These are phyloP conservation scores for Dictyostelium firmibasis DNA, from an alignment of 78 protist species.

Conservation along the genomic window DNA sequence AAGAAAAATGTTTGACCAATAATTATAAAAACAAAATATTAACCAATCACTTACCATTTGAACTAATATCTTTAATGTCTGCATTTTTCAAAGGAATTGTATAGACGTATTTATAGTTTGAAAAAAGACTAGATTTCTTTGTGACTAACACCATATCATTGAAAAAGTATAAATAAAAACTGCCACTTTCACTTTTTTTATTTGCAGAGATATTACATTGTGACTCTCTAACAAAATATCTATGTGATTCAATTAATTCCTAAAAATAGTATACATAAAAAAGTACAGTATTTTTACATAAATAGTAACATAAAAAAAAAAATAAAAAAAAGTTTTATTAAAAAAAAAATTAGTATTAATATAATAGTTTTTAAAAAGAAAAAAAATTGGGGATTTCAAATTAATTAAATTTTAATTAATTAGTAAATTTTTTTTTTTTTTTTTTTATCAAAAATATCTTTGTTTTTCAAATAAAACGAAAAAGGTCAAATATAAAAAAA, in stretches of 20 bases:
- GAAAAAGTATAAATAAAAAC: constrained; percentile 27
- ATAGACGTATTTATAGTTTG: constrained; percentile 39
- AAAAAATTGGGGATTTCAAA: not conserved
- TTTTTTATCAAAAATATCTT: not conserved
- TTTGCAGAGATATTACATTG: constrained; percentile 21
- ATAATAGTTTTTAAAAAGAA: not conserved
- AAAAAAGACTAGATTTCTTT: constrained; percentile 46
- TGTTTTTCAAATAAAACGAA: not conserved
- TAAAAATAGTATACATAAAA: not conserved
- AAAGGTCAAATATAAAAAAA: not conserved
- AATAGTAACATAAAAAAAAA: not conserved
- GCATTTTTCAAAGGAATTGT: constrained; percentile 17
- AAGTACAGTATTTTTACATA: too few species aligned
- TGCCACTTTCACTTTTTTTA: constrained; percentile 59
- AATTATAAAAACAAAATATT: too few species aligned
- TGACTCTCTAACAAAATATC: constrained; percentile 54
- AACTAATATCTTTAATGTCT: constrained; percentile 57
- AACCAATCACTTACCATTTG: constrained; percentile 37
- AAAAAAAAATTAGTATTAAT: not conserved
- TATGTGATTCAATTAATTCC: constrained; percentile 70
- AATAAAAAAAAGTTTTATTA: not conserved
- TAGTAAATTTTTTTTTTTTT: too few species aligned
- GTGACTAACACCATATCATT: constrained; percentile 53
- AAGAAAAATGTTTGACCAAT: too few species aligned
- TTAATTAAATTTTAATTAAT: not conserved